phyloP scores from a whole-genome alignment of 2,329 filamentous ascomycete species.

The Diaporthe longicolla region DNA sequence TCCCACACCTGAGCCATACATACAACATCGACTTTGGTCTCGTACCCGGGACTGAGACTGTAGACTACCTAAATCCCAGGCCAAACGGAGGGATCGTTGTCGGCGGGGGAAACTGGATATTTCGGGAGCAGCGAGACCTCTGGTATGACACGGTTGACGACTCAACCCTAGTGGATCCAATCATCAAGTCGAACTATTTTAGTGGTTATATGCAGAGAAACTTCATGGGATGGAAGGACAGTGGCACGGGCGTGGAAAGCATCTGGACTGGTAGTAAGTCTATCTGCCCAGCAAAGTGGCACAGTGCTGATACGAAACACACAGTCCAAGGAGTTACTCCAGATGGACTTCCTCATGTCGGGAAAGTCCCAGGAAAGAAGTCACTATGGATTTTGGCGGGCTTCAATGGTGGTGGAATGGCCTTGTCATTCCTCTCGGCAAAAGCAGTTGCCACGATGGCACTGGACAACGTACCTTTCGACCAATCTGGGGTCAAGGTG shows the following conservation, averaged over 20 bases:
- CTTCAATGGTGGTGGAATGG: conserved; percentile 42
- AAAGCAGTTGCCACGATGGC: conserved; percentile 39
- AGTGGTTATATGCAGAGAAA: conserved; percentile 49
- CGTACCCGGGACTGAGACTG: conserved; percentile 17
- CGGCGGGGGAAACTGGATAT: conserved; percentile 41
- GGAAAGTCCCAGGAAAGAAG: conserved; percentile 34
- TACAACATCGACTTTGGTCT: conserved; percentile 42
- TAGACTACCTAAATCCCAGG: conserved; percentile 42
- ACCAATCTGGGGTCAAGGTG: conserved; percentile 33
- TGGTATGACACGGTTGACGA: conserved; percentile 45
- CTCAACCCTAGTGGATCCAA: conserved; percentile 44
- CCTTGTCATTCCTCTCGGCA: conserved; percentile 35
- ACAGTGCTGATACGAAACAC: too few relatives aligned
- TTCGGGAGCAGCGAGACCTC: conserved; percentile 25
- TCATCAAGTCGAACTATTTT: conserved; percentile 44
- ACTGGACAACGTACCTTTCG: conserved; percentile 14
- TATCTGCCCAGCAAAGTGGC: not conserved
- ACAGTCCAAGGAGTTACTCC: conserved; percentile 38
- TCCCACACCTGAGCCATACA: conserved; percentile 41
- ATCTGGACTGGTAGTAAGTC: conserved; percentile 48
- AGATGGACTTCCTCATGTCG: conserved; percentile 38
- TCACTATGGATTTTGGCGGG: conserved; percentile 39
- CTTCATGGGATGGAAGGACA: conserved; percentile 46
- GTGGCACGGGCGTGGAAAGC: conserved; percentile 40
- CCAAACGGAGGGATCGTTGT: conserved; percentile 42